phyloP scores from a whole-genome alignment of 2,329 filamentous ascomycete species.

The Pyrenophora tritici-repentis region DNA sequence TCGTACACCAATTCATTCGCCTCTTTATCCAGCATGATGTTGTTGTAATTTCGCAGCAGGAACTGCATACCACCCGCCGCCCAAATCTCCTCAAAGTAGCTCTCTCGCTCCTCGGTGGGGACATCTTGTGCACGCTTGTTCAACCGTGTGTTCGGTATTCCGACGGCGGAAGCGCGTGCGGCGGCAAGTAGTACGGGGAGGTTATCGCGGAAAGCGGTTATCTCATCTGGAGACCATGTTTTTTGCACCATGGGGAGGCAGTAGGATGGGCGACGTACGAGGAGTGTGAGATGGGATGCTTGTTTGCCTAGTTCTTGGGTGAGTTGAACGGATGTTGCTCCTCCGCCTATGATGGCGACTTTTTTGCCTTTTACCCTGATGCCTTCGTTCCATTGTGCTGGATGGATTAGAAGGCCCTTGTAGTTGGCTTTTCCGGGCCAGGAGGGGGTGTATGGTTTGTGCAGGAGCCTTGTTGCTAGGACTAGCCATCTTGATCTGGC shows the following conservation, averaged over 20 bases:
- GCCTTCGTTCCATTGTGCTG: slow-evolving; percentile 42
- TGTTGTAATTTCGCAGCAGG: slow-evolving; percentile 39
- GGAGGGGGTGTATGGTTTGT: slow-evolving; percentile 22
- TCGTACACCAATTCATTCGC: slow-evolving; percentile 50
- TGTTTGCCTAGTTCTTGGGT: slow-evolving; percentile 32
- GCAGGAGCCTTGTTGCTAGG: slow-evolving; percentile 25
- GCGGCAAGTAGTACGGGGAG: background rate
- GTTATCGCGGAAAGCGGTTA: slow-evolving; percentile 28
- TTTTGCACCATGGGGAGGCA: slow-evolving; percentile 36
- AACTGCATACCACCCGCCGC: slow-evolving; percentile 49
- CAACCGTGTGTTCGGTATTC: slow-evolving; percentile 23
- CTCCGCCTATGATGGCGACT: slow-evolving; percentile 35
- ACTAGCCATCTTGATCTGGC: slow-evolving; percentile 50
- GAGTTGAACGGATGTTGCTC: slow-evolving; percentile 38
- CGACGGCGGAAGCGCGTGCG: background rate
- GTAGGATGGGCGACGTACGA: slow-evolving; percentile 30
- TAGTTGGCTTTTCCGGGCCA: slow-evolving; percentile 23
- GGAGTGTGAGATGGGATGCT: slow-evolving; percentile 22
- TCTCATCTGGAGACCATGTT: slow-evolving; percentile 24
- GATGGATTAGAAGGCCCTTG: slow-evolving; percentile 30
- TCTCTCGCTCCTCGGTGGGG: slow-evolving; percentile 23
- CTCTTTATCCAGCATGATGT: slow-evolving; percentile 41
- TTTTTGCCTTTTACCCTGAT: slow-evolving; percentile 32
- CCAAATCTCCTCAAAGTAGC: slow-evolving; percentile 31
- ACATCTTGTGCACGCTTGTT: slow-evolving; percentile 19